These are phyloP conservation scores for Neohortaea acidophila DNA, from an alignment of 495 filamentous ascomycete genomes.

Conservation along the genomic window DNA sequence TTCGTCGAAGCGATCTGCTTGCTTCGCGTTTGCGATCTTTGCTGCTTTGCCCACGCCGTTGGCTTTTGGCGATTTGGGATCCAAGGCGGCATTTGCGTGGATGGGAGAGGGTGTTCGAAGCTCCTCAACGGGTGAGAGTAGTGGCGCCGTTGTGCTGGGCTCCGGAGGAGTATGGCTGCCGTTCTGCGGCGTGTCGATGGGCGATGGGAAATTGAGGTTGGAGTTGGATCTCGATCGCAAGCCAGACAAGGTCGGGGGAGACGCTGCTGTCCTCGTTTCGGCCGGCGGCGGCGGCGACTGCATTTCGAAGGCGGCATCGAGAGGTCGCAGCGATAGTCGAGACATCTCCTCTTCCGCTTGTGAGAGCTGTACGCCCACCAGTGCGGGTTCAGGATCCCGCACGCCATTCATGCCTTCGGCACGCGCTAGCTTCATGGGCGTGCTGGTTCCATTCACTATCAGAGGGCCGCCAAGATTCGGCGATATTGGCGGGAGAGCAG, in stretches of 20 bases:
- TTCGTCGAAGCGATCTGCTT: constrained; percentile 2
- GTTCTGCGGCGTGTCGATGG: constrained; percentile 8
- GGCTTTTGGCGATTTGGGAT: constrained; percentile 12
- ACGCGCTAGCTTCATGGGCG: background rate
- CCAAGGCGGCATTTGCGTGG: constrained; percentile 6
- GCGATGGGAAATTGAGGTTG: constrained; percentile 4
- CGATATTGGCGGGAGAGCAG: background rate
- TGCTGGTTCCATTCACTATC: constrained; percentile 33
- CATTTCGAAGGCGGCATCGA: too few species aligned
- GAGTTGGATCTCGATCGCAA: background rate
- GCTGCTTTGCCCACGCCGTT: constrained; percentile 11
- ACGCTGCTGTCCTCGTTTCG: background rate
- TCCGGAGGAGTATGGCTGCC: constrained; percentile 1
- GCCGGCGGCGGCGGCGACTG: too few species aligned
- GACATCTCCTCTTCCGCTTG: too few species aligned
- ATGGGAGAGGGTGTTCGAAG: constrained; percentile 33
- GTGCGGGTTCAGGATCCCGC: background rate
- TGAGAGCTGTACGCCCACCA: too few species aligned
- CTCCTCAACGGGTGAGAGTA: constrained; percentile 35
- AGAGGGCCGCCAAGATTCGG: constrained; percentile 24
- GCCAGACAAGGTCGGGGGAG: constrained; percentile 4
- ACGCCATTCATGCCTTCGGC: constrained; percentile 3
- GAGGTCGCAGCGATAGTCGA: too few species aligned
- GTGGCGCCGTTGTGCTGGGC: too few species aligned
- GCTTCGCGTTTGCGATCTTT: constrained; percentile 10